Evolutionary conservation across 1,284 basidiomycete genomes (phyloP).

Genomic region (Pseudozyma pruni): DNA sequence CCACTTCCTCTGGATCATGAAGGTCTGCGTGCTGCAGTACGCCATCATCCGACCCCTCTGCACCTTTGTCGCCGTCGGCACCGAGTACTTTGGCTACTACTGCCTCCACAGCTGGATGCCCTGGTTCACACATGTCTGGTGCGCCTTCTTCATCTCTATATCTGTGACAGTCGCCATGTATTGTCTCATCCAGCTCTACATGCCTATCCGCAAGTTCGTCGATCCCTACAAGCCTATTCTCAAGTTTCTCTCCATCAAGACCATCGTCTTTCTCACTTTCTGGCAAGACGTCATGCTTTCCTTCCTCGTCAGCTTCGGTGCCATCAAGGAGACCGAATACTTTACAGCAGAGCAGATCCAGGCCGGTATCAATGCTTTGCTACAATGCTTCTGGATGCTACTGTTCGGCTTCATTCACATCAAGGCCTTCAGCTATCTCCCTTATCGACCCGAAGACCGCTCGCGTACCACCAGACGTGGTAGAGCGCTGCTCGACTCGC

Average conservation of each 20-base stretch:
- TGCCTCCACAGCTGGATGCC: constrained; percentile 79
- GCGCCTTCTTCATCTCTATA: constrained; percentile 75
- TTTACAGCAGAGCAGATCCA: constrained; percentile 79
- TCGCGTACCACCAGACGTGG: constrained; percentile 32
- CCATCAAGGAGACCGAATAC: constrained; percentile 75
- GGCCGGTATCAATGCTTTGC: constrained; percentile 77
- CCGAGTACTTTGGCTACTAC: constrained; percentile 77
- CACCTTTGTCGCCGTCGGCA: constrained; percentile 75
- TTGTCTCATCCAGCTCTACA: constrained; percentile 79
- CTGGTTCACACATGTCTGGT: constrained; percentile 74
- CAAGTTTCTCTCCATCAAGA: constrained; percentile 76
- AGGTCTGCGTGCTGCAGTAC: constrained; percentile 82
- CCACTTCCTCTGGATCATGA: constrained; percentile 80
- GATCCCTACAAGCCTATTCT: constrained; percentile 76
- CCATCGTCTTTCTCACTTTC: constrained; percentile 81
- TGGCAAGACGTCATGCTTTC: constrained; percentile 79
- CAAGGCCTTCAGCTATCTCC: constrained; percentile 78
- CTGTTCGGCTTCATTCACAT: constrained; percentile 77
- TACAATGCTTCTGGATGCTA: constrained; percentile 79
- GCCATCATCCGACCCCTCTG: constrained; percentile 77
- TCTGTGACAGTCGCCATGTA: constrained; percentile 83
- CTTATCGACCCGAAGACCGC: constrained; percentile 70
- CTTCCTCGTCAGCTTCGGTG: constrained; percentile 74
- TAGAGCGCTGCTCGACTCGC: constrained; percentile 45
- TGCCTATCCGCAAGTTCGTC: constrained; percentile 74